Conservation (phyloP, 2,329 filamentous ascomycete species). For the Diaporthe capsici region DNA sequence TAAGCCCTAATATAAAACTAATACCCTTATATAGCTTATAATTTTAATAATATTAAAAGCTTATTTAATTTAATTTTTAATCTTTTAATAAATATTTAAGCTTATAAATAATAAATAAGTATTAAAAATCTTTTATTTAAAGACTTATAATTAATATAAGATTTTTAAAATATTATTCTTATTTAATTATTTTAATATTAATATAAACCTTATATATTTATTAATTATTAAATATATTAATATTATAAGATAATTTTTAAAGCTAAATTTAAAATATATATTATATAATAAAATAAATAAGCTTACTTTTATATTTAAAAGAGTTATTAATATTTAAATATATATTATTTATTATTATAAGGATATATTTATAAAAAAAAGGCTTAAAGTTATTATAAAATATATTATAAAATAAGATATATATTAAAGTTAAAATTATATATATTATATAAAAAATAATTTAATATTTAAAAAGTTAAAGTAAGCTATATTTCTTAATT, state of each 20-base stretch:
- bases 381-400: background rate
- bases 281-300: background rate
- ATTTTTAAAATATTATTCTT: background rate
- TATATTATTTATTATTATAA: background rate
- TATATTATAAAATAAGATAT: background rate
- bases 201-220: background rate
- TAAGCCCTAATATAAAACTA: background rate
- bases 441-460: background rate
- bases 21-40: background rate
- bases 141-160: background rate
- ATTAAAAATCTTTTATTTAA: rapidly evolving
- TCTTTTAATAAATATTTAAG: background rate
- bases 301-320: rapidly evolving
- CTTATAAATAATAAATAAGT: background rate
- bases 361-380: background rate
- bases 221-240: background rate
- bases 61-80: background rate
- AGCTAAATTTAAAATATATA: background rate
- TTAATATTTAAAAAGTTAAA: background rate
- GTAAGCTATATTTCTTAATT: background rate
- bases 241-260: background rate
- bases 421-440: background rate
- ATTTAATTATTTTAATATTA: background rate
- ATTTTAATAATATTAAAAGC: background rate
- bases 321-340: background rate